Conservation (phyloP, 1,139 yeast genomes). For the Yamadazyma sp. region DNA sequence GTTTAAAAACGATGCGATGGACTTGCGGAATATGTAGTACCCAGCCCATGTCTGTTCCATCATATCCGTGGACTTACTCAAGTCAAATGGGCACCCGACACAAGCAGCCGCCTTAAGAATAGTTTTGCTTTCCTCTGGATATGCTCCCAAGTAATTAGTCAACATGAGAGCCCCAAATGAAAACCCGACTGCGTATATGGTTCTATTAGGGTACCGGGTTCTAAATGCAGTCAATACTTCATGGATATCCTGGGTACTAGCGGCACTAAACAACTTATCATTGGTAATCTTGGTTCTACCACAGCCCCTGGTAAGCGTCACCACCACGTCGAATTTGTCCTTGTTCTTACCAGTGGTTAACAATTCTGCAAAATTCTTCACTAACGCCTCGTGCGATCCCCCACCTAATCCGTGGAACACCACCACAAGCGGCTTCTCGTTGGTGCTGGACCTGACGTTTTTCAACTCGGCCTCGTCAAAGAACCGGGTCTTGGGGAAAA, state of each 20-base stretch:
- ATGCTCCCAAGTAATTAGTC: slow-evolving; percentile 77
- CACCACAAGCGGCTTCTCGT: slow-evolving; percentile 60
- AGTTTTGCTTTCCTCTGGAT: slow-evolving; percentile 32
- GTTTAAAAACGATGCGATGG: slow-evolving; percentile 64
- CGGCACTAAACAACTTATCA: slow-evolving; percentile 72
- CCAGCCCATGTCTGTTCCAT: slow-evolving; percentile 61
- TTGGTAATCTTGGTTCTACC: slow-evolving; percentile 78
- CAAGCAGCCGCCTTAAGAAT: slow-evolving; percentile 64
- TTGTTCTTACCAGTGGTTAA: slow-evolving; percentile 25
- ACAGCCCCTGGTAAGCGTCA: slow-evolving; percentile 83
- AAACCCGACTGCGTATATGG: slow-evolving; percentile 75
- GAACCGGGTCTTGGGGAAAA: slow-evolving; percentile 78
- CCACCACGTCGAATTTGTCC: slow-evolving; percentile 58
- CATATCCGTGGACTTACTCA: slow-evolving; percentile 55
- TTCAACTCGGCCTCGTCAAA: slow-evolving; percentile 45
- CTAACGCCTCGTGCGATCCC: slow-evolving; percentile 87
- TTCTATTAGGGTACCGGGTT: slow-evolving; percentile 63
- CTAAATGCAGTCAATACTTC: slow-evolving; percentile 56
- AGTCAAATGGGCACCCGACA: slow-evolving; percentile 85
- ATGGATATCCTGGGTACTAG: slow-evolving; percentile 71
- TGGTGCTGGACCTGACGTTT: slow-evolving; percentile 20
- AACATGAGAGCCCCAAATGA: slow-evolving; percentile 86
- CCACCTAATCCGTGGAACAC: slow-evolving; percentile 87
- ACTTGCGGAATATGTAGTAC: slow-evolving; percentile 57
- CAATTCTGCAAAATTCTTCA: slow-evolving; percentile 58